Percentiles rank a stretch among this genome's conserved stretches.
These are phyloP conservation scores for Zygnema circumcarinatum DNA, from an alignment of 139 green algal species.

Conservation along the genomic window DNA sequence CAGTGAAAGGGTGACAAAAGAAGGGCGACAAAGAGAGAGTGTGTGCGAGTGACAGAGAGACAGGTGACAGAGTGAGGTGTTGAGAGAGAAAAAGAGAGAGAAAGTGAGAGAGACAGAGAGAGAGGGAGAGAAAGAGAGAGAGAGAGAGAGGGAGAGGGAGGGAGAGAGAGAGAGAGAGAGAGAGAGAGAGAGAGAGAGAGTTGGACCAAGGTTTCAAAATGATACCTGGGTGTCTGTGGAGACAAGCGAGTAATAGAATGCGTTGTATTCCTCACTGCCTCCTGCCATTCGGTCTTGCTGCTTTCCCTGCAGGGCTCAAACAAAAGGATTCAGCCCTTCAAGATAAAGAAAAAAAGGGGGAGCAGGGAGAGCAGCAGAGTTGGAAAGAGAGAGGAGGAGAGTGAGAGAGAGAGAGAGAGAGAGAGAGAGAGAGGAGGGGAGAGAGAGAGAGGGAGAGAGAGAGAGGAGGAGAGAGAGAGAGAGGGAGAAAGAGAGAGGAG, in stretches of 20 bases:
- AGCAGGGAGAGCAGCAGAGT: background rate
- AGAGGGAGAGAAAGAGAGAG: background rate
- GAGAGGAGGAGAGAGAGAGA: background rate
- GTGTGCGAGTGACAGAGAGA: no score
- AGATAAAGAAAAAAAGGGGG: background rate
- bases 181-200: background rate
- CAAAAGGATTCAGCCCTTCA: slow-evolving; percentile 1
- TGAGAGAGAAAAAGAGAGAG: background rate
- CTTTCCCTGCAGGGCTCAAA: slow-evolving; percentile 27
- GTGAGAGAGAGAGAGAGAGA: background rate
- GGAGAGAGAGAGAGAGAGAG: background rate
- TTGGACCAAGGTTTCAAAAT: no score
- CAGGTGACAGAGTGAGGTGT: no score
- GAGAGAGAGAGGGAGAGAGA: background rate
- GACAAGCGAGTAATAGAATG: slow-evolving; percentile 99
- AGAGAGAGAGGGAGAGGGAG: background rate
- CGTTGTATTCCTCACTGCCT: slow-evolving; percentile 85
- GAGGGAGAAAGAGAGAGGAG: background rate
- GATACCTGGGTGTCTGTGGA: slow-evolving; percentile 82
- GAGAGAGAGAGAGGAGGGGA: background rate
- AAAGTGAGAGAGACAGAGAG: background rate
- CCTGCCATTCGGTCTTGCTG: slow-evolving; percentile 31
- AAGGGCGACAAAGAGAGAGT: background rate
- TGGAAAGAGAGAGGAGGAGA: background rate
- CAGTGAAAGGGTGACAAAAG: background rate